Percentiles rank a stretch among this genome's conserved stretches.
Evolutionary conservation across 345 rosid genomes (phyloP).

Genomic region (Eucalyptus regnans): DNA sequence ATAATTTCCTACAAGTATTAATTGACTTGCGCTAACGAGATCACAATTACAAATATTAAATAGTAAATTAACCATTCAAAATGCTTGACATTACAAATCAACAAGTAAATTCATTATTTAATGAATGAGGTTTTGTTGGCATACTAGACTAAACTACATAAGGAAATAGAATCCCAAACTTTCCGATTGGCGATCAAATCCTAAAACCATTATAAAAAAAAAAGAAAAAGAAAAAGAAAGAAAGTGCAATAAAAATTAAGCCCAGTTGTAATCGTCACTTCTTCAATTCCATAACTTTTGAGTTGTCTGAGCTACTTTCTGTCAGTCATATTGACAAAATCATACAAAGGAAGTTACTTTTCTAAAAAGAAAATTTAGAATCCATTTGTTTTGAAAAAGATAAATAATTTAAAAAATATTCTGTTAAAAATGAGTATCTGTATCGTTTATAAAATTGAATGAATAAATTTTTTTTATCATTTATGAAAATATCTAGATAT

Average conservation of each 20-base stretch:
- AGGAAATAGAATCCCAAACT: not conserved
- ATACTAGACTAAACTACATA: not conserved
- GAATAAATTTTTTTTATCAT: too few relatives aligned
- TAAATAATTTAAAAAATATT: too few relatives aligned
- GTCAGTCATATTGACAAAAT: not conserved
- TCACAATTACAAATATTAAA: not conserved
- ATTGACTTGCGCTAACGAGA: not conserved
- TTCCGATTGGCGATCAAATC: not conserved
- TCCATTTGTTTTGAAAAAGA: too few relatives aligned
- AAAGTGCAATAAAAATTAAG: not conserved
- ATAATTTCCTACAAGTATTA: not conserved
- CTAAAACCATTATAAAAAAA: not conserved
- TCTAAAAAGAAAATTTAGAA: accelerated
- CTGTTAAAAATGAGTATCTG: not conserved
- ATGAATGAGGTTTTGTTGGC: not conserved
- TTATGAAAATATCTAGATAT: too few relatives aligned
- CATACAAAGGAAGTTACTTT: not conserved
- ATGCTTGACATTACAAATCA: not conserved
- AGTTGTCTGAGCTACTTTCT: not conserved
- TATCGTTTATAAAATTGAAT: too few relatives aligned
- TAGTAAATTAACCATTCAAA: not conserved
- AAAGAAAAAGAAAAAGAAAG: too few relatives aligned
- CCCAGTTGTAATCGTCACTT: not conserved
- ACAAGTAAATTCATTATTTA: not conserved
- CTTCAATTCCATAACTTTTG: not conserved